Evolutionary conservation across 495 filamentous ascomycete genomes (phyloP).

Genomic region (Parachaetomium inaequale): DNA sequence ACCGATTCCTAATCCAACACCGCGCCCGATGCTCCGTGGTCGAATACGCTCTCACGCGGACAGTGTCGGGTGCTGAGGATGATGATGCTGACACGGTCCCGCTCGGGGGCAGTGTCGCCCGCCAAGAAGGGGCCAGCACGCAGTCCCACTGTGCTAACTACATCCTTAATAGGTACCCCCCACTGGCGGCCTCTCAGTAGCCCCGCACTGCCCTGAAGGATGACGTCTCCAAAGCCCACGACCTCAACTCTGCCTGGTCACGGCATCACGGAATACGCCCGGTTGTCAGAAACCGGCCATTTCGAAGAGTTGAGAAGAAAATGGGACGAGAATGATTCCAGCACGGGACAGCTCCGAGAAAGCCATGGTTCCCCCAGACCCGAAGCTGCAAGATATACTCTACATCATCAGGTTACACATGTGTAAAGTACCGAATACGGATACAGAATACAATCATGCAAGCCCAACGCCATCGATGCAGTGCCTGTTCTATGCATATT

Average conservation of each 20-base stretch:
- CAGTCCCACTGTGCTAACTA: not conserved
- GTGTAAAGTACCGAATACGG: too few species aligned
- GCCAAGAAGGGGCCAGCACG: not conserved
- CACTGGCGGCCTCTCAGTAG: conserved; percentile 10
- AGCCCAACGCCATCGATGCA: too few species aligned
- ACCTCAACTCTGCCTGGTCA: too few species aligned
- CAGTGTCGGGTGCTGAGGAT: not conserved
- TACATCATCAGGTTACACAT: too few species aligned
- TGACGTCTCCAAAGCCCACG: conserved; percentile 1
- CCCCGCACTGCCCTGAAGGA: conserved; percentile 6
- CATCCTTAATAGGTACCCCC: too few species aligned
- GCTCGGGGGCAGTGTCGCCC: not conserved
- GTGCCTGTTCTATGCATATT: not conserved
- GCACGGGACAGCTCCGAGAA: too few species aligned
- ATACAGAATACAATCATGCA: not conserved
- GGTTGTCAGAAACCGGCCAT: too few species aligned
- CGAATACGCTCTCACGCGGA: not conserved
- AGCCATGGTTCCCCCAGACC: too few species aligned
- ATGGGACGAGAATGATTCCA: too few species aligned
- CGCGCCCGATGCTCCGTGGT: not conserved
- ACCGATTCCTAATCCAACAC: not conserved
- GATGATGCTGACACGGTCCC: not conserved
- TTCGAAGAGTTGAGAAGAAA: too few species aligned
- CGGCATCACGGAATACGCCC: too few species aligned
- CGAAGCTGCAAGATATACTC: too few species aligned